Percentiles rank a stretch among this genome's conserved stretches.
Evolutionary conservation across 768 basidiomycete species (phyloP).

Genomic region (Dacryopinax spathularia): DNA sequence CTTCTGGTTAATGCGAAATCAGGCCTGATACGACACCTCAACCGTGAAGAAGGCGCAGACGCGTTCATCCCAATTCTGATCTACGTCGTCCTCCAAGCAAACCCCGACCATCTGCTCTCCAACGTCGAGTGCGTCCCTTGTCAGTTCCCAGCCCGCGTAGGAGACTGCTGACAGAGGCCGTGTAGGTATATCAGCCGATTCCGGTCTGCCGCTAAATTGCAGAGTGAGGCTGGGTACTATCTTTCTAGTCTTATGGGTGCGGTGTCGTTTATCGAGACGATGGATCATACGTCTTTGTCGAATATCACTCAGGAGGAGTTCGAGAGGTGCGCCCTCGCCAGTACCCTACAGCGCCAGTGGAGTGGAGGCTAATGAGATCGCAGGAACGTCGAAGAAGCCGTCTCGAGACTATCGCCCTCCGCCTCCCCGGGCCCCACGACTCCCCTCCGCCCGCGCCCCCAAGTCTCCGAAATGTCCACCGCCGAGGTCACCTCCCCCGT

Average conservation of each 20-base stretch:
- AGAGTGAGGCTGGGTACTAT: constrained; percentile 95
- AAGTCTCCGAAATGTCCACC: constrained; percentile 7
- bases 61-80: constrained; percentile 91
- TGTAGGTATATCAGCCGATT: constrained; percentile 89
- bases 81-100: constrained; percentile 84
- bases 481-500: not conserved
- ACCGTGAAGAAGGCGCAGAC: constrained; percentile 78
- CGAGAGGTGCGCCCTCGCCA: constrained; percentile 53
- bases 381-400: constrained; percentile 48
- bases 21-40: constrained; percentile 83
- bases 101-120: constrained; percentile 81
- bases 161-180: not conserved
- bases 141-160: not conserved
- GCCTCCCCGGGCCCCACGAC: constrained; percentile 22
- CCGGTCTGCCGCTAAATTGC: constrained; percentile 72
- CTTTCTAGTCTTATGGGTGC: constrained; percentile 92
- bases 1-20: not conserved
- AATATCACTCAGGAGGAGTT: constrained; percentile 89
- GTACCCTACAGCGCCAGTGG: not conserved
- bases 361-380: not conserved
- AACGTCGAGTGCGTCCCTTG: constrained; percentile 68
- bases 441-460: constrained; percentile 17
- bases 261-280: constrained; percentile 92
- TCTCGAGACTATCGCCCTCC: constrained; percentile 26
- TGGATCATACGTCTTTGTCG: constrained; percentile 92